phyloP scores from a whole-genome alignment of 768 basidiomycete species.

The Boletellus emodensis region DNA sequence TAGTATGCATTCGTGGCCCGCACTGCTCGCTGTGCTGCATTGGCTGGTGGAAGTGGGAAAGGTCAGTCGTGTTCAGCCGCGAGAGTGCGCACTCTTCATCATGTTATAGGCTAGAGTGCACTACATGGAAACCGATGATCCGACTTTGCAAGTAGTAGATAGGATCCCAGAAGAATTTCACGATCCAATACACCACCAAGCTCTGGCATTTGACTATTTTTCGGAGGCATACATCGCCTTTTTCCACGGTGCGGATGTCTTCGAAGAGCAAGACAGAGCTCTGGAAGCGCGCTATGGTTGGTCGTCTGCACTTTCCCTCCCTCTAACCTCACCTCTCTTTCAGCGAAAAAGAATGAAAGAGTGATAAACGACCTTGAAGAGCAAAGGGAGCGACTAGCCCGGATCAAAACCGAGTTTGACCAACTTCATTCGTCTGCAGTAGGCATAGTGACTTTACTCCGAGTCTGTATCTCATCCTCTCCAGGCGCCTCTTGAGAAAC shows the following conservation, averaged over 20 bases:
- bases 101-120: conserved; percentile 30
- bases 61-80: conserved; percentile 42
- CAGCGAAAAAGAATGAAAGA: conserved; percentile 71
- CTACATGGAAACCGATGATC: conserved; percentile 61
- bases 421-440: conserved; percentile 64
- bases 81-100: not conserved
- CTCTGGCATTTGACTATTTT: conserved; percentile 74
- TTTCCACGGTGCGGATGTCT: conserved; percentile 63
- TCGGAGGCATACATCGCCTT: conserved; percentile 64
- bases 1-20: conserved; percentile 89
- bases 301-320: conserved; percentile 11
- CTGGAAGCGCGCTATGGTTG: conserved; percentile 77
- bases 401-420: conserved; percentile 49
- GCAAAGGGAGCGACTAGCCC: conserved; percentile 44
- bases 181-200: conserved; percentile 67
- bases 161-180: conserved; percentile 73
- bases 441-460: conserved; percentile 7
- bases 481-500: conserved; percentile 62
- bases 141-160: conserved; percentile 59
- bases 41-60: conserved; percentile 89
- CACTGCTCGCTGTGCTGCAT: conserved; percentile 80
- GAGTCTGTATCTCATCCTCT: not conserved
- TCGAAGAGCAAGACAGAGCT: conserved; percentile 62
- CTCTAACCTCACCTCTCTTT: not conserved
- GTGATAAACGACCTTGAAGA: conserved; percentile 61